Percentiles rank a stretch among this genome's conserved stretches.
phyloP scores from a whole-genome alignment of 2,329 filamentous ascomycete species.

The Hortaea werneckii region DNA sequence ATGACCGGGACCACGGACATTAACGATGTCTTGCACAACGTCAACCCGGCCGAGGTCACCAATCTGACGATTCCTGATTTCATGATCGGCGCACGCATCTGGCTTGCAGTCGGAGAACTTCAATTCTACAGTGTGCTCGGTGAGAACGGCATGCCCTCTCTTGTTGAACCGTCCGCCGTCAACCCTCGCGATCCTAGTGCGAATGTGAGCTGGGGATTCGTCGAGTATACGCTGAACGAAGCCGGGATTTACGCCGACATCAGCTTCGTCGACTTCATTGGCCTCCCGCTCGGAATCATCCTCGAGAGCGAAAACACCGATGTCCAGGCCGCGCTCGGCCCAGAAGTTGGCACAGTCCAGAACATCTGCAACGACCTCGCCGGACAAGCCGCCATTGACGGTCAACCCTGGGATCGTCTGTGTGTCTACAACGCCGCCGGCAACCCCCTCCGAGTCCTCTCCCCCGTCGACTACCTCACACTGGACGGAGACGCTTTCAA shows the following conservation, averaged over 20 bases:
- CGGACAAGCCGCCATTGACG: slow-evolving; percentile 45
- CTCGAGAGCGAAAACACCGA: slow-evolving; percentile 40
- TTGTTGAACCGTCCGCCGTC: slow-evolving; percentile 42
- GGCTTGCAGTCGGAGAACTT: slow-evolving; percentile 36
- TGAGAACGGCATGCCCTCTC: slow-evolving; percentile 20
- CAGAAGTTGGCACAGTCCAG: slow-evolving; percentile 46
- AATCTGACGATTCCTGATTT: slow-evolving; percentile 33
- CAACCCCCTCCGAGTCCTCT: slow-evolving; percentile 31
- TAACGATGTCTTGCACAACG: background rate
- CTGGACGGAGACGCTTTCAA: slow-evolving; percentile 36
- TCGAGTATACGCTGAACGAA: slow-evolving; percentile 39
- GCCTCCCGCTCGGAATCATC: slow-evolving; percentile 36
- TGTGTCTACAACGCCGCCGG: slow-evolving; percentile 33
- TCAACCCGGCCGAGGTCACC: background rate
- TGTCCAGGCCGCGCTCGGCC: slow-evolving; percentile 46
- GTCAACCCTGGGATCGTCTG: slow-evolving; percentile 52
- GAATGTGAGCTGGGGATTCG: slow-evolving; percentile 34
- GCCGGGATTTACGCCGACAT: slow-evolving; percentile 34
- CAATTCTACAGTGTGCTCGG: slow-evolving; percentile 33
- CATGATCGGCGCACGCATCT: slow-evolving; percentile 35
- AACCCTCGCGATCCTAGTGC: slow-evolving; percentile 30
- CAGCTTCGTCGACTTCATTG: slow-evolving; percentile 21
- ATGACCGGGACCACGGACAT: background rate
- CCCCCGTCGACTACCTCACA: slow-evolving; percentile 33
- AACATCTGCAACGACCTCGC: slow-evolving; percentile 45